Conservation (phyloP, 345 rosid species). For the Rhodamnia argentea region DNA sequence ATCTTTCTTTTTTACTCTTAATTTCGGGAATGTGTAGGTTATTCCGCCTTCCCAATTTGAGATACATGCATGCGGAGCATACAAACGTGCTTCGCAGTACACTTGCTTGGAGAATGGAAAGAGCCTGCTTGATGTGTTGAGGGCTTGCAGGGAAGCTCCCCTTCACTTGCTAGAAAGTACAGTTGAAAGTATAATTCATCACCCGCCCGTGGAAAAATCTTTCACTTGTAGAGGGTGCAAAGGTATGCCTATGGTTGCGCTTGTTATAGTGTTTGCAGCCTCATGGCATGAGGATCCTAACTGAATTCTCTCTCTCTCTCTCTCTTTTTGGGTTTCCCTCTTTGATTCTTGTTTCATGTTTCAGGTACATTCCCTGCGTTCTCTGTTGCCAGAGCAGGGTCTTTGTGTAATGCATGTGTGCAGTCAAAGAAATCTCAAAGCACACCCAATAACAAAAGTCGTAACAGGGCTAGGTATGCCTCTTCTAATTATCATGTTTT, state of each 20-base stretch:
- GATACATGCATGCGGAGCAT: slow-evolving; percentile 92
- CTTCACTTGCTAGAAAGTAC: slow-evolving; percentile 66
- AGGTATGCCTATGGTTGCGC: slow-evolving; percentile 20
- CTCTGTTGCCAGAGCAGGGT: slow-evolving; percentile 64
- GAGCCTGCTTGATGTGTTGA: slow-evolving; percentile 91
- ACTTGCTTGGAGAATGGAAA: slow-evolving; percentile 97
- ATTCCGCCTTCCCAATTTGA: slow-evolving; percentile 94
- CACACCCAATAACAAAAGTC: slow-evolving; percentile 15
- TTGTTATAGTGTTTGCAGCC: neutral
- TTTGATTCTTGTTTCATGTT: neutral
- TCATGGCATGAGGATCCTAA: neutral
- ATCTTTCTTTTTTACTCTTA: neutral
- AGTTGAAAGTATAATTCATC: slow-evolving; percentile 43
- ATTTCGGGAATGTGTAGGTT: slow-evolving; percentile 40
- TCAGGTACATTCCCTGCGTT: slow-evolving; percentile 54
- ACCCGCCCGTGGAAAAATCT: slow-evolving; percentile 44
- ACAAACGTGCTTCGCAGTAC: slow-evolving; percentile 88
- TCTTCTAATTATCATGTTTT: neutral
- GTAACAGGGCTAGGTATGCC: slow-evolving; percentile 30
- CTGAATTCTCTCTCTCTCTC: neutral
- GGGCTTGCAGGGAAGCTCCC: slow-evolving; percentile 67
- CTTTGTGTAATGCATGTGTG: slow-evolving; percentile 61
- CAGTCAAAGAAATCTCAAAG: slow-evolving; percentile 36
- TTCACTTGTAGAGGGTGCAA: slow-evolving; percentile 87
- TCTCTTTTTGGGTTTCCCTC: neutral